Conservation (phyloP, 495 filamentous ascomycete genomes). For the Haplographium delicatum region DNA sequence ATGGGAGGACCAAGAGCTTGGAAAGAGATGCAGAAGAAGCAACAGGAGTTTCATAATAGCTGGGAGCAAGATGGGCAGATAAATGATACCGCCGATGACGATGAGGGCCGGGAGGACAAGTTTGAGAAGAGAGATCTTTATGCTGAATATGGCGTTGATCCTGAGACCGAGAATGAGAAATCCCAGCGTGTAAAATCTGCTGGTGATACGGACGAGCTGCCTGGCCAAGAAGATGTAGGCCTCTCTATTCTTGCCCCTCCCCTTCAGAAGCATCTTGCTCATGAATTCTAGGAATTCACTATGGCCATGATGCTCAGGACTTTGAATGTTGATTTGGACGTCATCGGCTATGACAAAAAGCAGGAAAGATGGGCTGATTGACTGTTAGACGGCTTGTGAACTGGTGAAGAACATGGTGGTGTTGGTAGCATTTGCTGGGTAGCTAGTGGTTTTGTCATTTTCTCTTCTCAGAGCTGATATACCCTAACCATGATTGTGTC, state of each 20-base stretch:
- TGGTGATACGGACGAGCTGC: constrained; percentile 22
- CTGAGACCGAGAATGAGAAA: constrained; percentile 24
- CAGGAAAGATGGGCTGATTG: constrained; percentile 48
- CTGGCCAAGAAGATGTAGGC: constrained; percentile 25
- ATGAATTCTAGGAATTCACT: constrained; percentile 50
- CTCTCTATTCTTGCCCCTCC: not conserved
- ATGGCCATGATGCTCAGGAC: constrained; percentile 69
- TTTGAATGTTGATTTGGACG: constrained; percentile 56
- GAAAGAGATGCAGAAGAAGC: constrained; percentile 39
- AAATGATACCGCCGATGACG: constrained; percentile 29
- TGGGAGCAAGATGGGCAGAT: constrained; percentile 27
- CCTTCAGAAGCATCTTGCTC: constrained; percentile 5
- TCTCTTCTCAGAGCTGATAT: no score
- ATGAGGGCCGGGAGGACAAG: constrained; percentile 26
- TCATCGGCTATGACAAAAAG: constrained; percentile 58
- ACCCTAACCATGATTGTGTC: no score
- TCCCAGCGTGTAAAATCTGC: constrained; percentile 22
- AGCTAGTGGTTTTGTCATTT: no score
- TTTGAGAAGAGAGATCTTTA: constrained; percentile 34
- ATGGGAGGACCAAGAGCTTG: constrained; percentile 47
- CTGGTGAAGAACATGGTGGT: no score
- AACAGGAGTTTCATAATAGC: constrained; percentile 28
- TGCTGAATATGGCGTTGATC: constrained; percentile 26
- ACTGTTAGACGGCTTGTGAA: no score
- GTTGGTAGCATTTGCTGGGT: no score